Evolutionary conservation across 495 filamentous ascomycete genomes (phyloP), one percentile per base, ranked within the genome.

Genomic region (Daldinia childiae): DNA sequence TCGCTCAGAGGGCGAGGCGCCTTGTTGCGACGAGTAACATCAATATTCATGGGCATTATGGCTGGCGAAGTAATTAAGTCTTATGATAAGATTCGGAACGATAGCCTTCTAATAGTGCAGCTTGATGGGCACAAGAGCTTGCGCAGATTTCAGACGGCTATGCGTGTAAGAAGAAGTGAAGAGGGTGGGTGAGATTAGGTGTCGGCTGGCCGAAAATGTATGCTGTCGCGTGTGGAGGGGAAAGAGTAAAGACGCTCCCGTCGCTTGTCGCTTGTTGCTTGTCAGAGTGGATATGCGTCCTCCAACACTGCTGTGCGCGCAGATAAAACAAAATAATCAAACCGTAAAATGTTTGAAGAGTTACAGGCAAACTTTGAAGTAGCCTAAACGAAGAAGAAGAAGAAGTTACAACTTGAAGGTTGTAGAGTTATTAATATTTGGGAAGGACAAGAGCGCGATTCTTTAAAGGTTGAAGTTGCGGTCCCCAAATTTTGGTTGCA

Each of bases 1-100:
- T 97, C 92, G n/a, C 89, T 85, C 32, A 98, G 82, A 66, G 89
- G 88, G 55, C 96, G 89, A 6, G 95, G 92, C 71, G 86, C 87
- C 77, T 91, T 90, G 80, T 97, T 98, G 77, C 96, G 91, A 74
- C 93, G 88, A 71, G 79, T 89, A 64, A 87, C 82, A 81, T 97
- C 93, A 76, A 95, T 91, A 77, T 95, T 92, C 77, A 86, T 62
- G n/a, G 74, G 73, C 77, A 76, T 76, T 29, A 24, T 73, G 51
- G 41, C 60, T 45, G 21, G 38, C 61, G 39, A 62, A 45, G 30
- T 24, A 63, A 39, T 59, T 11, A 17, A 55, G 45, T 59, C 14
- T n/a, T 62, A 56, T 41, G 17, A 9, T n/a, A 17, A 15, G 14
- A 21, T 39, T 43, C 24, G 41, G 21, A 62, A 61, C 32, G 17